Percentiles rank a stretch among this genome's conserved stretches.
These are phyloP conservation scores for Colletotrichum echinochloae DNA, from an alignment of 2,329 filamentous ascomycete species.

Conservation along the genomic window DNA sequence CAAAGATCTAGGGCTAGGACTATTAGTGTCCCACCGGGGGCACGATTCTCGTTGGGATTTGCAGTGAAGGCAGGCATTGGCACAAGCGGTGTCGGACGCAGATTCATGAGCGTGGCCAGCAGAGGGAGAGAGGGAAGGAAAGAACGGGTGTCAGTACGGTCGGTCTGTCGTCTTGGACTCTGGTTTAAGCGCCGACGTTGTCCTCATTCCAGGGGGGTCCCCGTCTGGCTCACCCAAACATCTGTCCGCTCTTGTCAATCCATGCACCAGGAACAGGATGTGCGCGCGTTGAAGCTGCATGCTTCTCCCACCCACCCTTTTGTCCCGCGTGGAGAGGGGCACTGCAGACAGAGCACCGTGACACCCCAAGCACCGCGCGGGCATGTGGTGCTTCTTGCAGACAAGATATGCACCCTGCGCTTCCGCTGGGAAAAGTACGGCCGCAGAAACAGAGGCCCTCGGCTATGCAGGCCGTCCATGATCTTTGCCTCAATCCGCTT, in stretches of 20 bases:
- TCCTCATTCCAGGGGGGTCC: conserved; percentile 34
- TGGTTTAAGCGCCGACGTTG: conserved; percentile 39
- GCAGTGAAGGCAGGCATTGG: conserved; percentile 37
- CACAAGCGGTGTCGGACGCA: conserved; percentile 29
- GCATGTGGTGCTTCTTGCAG: conserved; percentile 34
- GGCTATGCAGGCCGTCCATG: conserved; percentile 51
- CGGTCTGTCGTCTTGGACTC: conserved; percentile 36
- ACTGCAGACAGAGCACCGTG: conserved; percentile 24
- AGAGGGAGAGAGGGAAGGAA: conserved; percentile 10
- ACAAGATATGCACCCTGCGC: conserved; percentile 41
- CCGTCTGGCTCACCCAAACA: conserved; percentile 33
- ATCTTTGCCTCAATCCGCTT: conserved; percentile 21
- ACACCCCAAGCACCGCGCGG: conserved; percentile 10
- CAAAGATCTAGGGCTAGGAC: conserved; percentile 19
- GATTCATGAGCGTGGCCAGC: conserved; percentile 8
- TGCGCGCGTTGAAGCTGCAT: conserved; percentile 30
- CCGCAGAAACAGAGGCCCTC: conserved; percentile 54
- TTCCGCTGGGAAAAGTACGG: conserved; percentile 42
- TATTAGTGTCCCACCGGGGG: conserved; percentile 9
- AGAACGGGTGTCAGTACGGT: conserved; percentile 30
- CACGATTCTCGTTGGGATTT: conserved; percentile 30
- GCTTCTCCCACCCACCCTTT: conserved; percentile 10
- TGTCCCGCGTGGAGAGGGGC: conserved; percentile 18
- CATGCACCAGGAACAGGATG: conserved; percentile 26
- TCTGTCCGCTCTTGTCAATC: conserved; percentile 23